Evolutionary conservation across 1,284 basidiomycete genomes (phyloP).

Genomic region (Meripilus lineatus): DNA sequence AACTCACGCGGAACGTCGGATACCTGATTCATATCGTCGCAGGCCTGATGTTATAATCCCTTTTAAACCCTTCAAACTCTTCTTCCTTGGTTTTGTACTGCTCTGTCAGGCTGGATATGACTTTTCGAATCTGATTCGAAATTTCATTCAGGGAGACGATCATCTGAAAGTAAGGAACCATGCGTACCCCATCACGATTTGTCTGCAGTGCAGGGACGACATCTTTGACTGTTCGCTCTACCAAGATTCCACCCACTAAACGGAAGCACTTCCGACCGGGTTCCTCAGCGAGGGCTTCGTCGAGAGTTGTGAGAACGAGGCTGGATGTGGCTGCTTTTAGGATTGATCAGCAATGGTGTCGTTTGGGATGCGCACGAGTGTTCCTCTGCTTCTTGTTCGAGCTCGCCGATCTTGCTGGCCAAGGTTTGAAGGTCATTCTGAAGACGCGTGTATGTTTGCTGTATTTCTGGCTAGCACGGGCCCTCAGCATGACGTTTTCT

Average conservation of each 20-base stretch:
- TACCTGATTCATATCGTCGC: too few species aligned
- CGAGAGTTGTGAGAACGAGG: slow-evolving; percentile 85
- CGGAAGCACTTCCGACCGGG: slow-evolving; percentile 95
- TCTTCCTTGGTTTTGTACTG: slow-evolving; percentile 87
- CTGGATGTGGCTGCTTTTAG: slow-evolving; percentile 43
- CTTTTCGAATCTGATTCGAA: slow-evolving; percentile 67
- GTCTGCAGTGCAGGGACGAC: slow-evolving; percentile 88
- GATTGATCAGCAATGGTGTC: background rate
- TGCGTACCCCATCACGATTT: slow-evolving; percentile 75
- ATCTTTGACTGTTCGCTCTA: slow-evolving; percentile 94
- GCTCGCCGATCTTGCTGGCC: slow-evolving; percentile 88
- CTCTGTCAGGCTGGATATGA: slow-evolving; percentile 69
- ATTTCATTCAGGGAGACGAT: slow-evolving; percentile 4
- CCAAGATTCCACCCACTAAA: slow-evolving; percentile 92
- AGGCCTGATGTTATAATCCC: slow-evolving; percentile 76
- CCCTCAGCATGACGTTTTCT: slow-evolving; percentile 29
- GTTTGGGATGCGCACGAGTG: slow-evolving; percentile 60
- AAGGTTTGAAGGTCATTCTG: slow-evolving; percentile 83
- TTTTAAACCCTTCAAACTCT: slow-evolving; percentile 80
- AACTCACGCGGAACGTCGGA: too few species aligned
- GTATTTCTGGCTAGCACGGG: slow-evolving; percentile 73
- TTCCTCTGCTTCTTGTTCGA: slow-evolving; percentile 91
- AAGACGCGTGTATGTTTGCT: slow-evolving; percentile 69
- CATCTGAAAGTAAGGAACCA: background rate
- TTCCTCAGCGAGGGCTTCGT: slow-evolving; percentile 72